A percentile compares a stretch with the other conserved stretches of the same genome.
Evolutionary conservation across 1,139 yeast genomes (phyloP).

Genomic region (Debaryomyces coudertii): DNA sequence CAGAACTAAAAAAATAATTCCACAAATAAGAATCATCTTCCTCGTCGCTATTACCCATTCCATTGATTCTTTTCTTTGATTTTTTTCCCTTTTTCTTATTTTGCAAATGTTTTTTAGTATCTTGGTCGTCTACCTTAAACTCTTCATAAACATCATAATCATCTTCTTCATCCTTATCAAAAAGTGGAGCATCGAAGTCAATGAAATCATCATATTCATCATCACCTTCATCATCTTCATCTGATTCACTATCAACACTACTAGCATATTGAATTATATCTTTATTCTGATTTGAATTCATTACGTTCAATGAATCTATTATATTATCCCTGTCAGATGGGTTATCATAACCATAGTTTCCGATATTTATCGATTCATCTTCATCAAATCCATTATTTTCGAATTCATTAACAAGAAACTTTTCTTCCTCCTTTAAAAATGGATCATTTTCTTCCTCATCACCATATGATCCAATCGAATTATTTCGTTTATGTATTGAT

Average conservation of each 20-base stretch:
- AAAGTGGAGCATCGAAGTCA: slow-evolving; percentile 33
- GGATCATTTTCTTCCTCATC: slow-evolving; percentile 60
- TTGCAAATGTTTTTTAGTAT: slow-evolving; percentile 9
- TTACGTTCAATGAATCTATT: slow-evolving; percentile 29
- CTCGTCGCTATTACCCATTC: slow-evolving; percentile 38
- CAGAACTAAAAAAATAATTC: slow-evolving; percentile 57
- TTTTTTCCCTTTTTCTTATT: slow-evolving; percentile 12
- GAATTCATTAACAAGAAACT: slow-evolving; percentile 50
- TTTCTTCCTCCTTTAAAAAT: slow-evolving; percentile 50
- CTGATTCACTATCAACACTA: slow-evolving; percentile 24
- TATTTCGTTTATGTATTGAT: slow-evolving; percentile 25
- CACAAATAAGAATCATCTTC: slow-evolving; percentile 58
- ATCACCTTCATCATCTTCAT: slow-evolving; percentile 24
- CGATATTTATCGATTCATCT: slow-evolving; percentile 22
- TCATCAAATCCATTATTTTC: slow-evolving; percentile 54
- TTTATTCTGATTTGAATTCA: slow-evolving; percentile 23
- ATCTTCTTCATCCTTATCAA: slow-evolving; percentile 24
- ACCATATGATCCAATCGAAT: slow-evolving; percentile 55
- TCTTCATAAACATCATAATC: slow-evolving; percentile 24
- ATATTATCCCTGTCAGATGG: slow-evolving; percentile 20
- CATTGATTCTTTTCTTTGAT: slow-evolving; percentile 17
- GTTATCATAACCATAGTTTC: slow-evolving; percentile 21
- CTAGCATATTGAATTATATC: slow-evolving; percentile 37
- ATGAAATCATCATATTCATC: slow-evolving; percentile 36
- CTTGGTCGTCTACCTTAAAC: background rate